Conservation (phyloP, 441 rosid genomes). For the Jatropha multifida region DNA sequence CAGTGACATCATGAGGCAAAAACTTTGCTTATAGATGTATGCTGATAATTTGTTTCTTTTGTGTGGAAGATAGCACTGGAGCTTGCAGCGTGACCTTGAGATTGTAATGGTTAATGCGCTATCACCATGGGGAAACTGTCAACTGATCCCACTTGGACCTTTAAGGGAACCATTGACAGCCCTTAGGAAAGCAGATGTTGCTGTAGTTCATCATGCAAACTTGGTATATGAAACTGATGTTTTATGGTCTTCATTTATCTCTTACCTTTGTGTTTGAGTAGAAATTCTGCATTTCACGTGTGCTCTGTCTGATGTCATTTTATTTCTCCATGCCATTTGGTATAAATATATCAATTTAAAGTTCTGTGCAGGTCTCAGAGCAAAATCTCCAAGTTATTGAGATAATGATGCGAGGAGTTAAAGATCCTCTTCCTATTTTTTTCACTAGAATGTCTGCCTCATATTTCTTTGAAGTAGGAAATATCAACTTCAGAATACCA, state of each 20-base stretch:
- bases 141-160: slow-evolving; percentile 75
- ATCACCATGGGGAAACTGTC: slow-evolving; percentile 73
- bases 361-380: slow-evolving; percentile 48
- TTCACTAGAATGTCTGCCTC: slow-evolving; percentile 62
- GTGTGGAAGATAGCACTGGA: slow-evolving; percentile 68
- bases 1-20: slow-evolving; percentile 4
- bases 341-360: slow-evolving; percentile 11
- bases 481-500: slow-evolving; percentile 37
- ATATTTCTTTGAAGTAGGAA: slow-evolving; percentile 49
- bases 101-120: slow-evolving; percentile 84
- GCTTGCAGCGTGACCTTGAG: slow-evolving; percentile 74
- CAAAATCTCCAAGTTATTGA: slow-evolving; percentile 48
- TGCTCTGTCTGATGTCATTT: not conserved
- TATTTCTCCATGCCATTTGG: not conserved
- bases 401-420: slow-evolving; percentile 44
- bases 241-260: not conserved
- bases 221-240: slow-evolving; percentile 42
- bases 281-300: not conserved
- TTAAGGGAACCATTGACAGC: slow-evolving; percentile 75
- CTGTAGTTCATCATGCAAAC: slow-evolving; percentile 70
- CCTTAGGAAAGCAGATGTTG: slow-evolving; percentile 60
- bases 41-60: slow-evolving; percentile 26
- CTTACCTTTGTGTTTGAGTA: not conserved
- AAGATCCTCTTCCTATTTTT: slow-evolving; percentile 53
- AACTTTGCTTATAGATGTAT: slow-evolving; percentile 11